Evolutionary conservation across 768 basidiomycete genomes (phyloP).

Genomic region (Pluteus cervinus): DNA sequence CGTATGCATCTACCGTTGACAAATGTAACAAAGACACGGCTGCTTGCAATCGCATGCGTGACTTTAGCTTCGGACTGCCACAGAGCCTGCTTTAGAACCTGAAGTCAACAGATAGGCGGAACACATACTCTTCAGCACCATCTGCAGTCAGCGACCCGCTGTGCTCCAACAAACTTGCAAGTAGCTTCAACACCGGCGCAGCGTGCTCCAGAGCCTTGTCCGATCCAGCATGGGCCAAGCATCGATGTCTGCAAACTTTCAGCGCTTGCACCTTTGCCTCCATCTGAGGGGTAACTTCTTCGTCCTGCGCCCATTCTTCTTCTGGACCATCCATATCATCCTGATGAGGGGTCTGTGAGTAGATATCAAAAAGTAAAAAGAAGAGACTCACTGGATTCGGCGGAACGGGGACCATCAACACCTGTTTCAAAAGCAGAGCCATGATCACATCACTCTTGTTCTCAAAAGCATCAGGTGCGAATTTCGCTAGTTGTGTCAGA

Average conservation of each 20-base stretch:
- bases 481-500: conserved; percentile 67
- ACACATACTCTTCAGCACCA: conserved; percentile 40
- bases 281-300: conserved; percentile 49
- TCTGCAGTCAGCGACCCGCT: conserved; percentile 54
- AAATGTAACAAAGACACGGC: conserved; percentile 78
- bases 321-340: conserved; percentile 54
- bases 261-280: conserved; percentile 69
- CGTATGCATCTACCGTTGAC: conserved; percentile 51
- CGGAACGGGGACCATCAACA: conserved; percentile 55
- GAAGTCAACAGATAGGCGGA: neutral
- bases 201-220: conserved; percentile 62
- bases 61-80: conserved; percentile 52
- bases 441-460: conserved; percentile 70
- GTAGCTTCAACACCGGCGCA: conserved; percentile 70
- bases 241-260: conserved; percentile 79
- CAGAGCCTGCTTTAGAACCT: conserved; percentile 6
- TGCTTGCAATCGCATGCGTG: conserved; percentile 80
- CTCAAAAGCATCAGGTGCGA: conserved; percentile 72
- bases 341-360: conserved; percentile 24
- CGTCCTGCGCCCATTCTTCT: conserved; percentile 76
- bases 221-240: conserved; percentile 57
- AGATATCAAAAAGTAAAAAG: neutral
- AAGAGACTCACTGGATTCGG: conserved; percentile 36
- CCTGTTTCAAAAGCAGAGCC: conserved; percentile 60
- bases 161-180: conserved; percentile 63